Base-by-base conservation (phyloP, 2,329 filamentous ascomycete genomes). In the Venturia aucupariae region DNA sequence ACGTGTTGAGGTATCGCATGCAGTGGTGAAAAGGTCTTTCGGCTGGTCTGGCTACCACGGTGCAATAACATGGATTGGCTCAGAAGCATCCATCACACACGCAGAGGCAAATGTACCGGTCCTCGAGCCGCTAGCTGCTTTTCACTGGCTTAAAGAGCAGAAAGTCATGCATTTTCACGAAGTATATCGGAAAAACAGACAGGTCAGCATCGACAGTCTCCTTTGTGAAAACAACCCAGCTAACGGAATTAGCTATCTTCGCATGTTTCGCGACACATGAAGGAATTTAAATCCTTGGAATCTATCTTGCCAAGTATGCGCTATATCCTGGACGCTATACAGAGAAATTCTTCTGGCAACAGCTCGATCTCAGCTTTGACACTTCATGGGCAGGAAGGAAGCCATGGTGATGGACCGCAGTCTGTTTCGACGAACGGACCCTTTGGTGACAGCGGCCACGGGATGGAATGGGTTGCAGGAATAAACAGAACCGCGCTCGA, bases 41-140 rank as follows among this genome's bases (percentile, higher is more conserved):
- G 72, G 71, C 70, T 75, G 74, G 74, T 75, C 72, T 61, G 72
- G 66, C 51, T 75, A 75, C 62, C 74, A 75, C 62, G 74, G 73
- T 7, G 73, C 72, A 1, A 65, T 73, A 13, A 69, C 69, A 1
- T 75, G 71, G 62, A 68, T 75, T 44, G 66, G 68, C 5, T 68
- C 72, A 17, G 68, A 68, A 32, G 65, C 68, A 22, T 70, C 72
- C 22, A 48, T 75, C 15, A 71, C 62, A 1, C 68, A 71, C 57
- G 67, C 73, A 1, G 64, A 68, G 30, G 65, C 72, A 30, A 67
- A 72, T 30, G 65, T 66, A 10, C 68, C 69, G 24, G 71, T 68
- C 46, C 66, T 71, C 41, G 73, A 75, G 63, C 74, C 74, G 38
- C 65, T 75, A 30, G 72, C 72, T 38, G 73, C 73, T 3, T 75